Evolutionary conservation across 1,284 basidiomycete species (phyloP).

Genomic region (Irpex lacteus): DNA sequence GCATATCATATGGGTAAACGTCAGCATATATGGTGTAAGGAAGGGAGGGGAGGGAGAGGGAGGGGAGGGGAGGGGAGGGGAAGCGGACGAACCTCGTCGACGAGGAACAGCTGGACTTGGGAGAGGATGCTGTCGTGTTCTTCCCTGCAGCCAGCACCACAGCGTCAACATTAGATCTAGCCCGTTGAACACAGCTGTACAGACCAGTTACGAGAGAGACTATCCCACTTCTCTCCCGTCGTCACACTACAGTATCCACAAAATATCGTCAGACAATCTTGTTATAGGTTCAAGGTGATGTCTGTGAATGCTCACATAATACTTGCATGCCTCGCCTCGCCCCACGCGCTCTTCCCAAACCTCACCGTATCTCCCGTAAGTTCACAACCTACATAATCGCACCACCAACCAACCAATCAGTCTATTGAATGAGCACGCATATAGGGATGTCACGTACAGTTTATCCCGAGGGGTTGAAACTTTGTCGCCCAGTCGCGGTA

Average conservation of each 20-base stretch:
- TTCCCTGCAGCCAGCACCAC: conserved; percentile 40
- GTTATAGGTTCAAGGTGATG: not conserved
- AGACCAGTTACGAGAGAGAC: conserved; percentile 81
- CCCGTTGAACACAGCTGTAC: conserved; percentile 15
- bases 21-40: not conserved
- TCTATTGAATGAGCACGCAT: not conserved
- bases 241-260: conserved; percentile 52
- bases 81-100: conserved; percentile 74
- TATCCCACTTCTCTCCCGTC: conserved; percentile 95
- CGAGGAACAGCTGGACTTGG: conserved; percentile 74
- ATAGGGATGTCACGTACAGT: conserved; percentile 56
- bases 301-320: conserved; percentile 58
- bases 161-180: no score
- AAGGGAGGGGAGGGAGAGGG: no score
- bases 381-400: conserved; percentile 62
- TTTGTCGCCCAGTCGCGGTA: conserved; percentile 83
- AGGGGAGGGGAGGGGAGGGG: not conserved
- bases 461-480: conserved; percentile 71
- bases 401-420: not conserved
- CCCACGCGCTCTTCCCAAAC: conserved; percentile 60
- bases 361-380: conserved; percentile 87
- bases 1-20: not conserved
- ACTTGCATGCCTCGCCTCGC: conserved; percentile 68
- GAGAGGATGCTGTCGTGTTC: conserved; percentile 66
- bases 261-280: not conserved